These are phyloP conservation scores for Nemania sp. DNA, from an alignment of 2,329 filamentous ascomycete species.

Conservation along the genomic window DNA sequence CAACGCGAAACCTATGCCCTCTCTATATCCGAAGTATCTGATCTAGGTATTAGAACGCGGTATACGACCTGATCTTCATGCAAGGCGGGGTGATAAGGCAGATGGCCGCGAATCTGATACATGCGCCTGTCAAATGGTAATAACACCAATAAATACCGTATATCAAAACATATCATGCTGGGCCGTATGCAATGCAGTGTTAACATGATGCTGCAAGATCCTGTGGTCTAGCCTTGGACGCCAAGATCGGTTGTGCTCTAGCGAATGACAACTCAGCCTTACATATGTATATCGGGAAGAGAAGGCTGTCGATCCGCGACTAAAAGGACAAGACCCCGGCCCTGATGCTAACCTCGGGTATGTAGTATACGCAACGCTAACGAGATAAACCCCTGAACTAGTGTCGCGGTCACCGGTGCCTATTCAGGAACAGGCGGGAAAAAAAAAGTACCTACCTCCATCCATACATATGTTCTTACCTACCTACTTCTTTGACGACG, in stretches of 20 bases:
- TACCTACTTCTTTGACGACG: background rate
- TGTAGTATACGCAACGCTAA: background rate
- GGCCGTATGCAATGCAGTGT: background rate
- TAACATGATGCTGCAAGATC: background rate
- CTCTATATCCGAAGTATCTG: background rate
- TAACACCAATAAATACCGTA: background rate
- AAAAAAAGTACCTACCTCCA: background rate
- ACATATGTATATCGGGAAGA: background rate
- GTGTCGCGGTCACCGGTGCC: background rate
- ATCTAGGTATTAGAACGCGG: background rate
- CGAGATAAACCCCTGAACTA: background rate
- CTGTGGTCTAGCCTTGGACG: background rate
- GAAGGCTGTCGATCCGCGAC: background rate
- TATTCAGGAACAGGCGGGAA: background rate
- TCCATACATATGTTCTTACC: background rate
- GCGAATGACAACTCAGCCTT: conserved; percentile 25
- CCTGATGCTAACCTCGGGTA: conserved; percentile 7
- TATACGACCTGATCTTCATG: conserved; percentile 1
- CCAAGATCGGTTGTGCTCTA: conserved; percentile 10
- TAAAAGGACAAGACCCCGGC: conserved; percentile 8
- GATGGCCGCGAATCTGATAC: conserved; percentile 20
- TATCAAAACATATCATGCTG: conserved; percentile 1
- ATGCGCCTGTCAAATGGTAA: background rate
- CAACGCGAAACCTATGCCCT: background rate
- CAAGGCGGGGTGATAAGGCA: conserved; percentile 11